Base-by-base conservation (phyloP, 805 yeast species). In the Candida morakotiae region DNA sequence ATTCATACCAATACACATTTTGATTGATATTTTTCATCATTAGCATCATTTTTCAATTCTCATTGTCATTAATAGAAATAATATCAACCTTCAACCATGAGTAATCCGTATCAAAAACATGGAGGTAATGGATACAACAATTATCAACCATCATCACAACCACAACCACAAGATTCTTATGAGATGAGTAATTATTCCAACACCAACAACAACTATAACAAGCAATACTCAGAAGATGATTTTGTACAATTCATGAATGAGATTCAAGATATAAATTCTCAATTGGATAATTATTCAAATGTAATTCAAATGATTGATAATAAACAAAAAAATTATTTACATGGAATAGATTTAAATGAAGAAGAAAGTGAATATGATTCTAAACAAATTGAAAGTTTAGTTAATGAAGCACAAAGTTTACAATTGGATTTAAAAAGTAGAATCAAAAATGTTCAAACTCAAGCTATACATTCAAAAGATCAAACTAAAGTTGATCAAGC, bases 401-500 rank as follows among this genome's bases (percentile, higher is more conserved):
- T 81, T 35, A 68, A 83, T 34, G 94, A 88, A 57, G 86, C 95
- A 3, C 75, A 85, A 30, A 76, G 85, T 37, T 72, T 87, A 51
- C 95, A 91, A 55, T 72, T 74, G 45, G 72, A 75, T 39, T 77
- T 93, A 57, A 89, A 87, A 63, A 62, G 70, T 43, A 75, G 87
- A 54, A 82, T 93, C 59, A 86, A 87, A 60, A 67, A 73, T 43
- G 81, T 86, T 37, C 95, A 87, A 62, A 74, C 80, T 44, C 71
- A 72, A 36, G 83, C 86, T 27, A 75, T 75, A 32, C 73, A 71
- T 35, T 51, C 59, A 38, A 52, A 53, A 30, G 96, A 88, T 66
- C 67, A 77, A 31, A 85, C 93, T 52, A 87, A 87, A 62, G 79
- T 79, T 55, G 86, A 85, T 43, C 98, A 93, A 69, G 94, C 95